Percentiles rank a stretch among this genome's conserved stretches.
phyloP scores from a whole-genome alignment of 2,329 filamentous ascomycete genomes.

The Aureobasidium melanogenum region DNA sequence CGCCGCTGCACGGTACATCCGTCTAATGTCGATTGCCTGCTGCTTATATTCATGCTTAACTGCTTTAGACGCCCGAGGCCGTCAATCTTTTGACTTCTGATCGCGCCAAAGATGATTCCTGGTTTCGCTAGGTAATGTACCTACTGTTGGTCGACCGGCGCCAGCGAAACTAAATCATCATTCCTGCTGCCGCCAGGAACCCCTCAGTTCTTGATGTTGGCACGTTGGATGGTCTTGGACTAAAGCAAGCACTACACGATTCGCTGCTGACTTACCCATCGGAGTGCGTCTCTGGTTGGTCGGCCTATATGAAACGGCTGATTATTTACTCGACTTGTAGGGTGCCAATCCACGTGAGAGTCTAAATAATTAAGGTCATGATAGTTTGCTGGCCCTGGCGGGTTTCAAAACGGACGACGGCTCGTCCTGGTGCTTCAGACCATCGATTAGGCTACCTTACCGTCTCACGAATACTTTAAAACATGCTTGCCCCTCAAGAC shows the following conservation, averaged over 20 bases:
- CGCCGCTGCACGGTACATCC: conserved; percentile 6
- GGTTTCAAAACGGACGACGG: conserved; percentile 10
- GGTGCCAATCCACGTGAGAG: background rate
- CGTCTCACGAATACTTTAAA: background rate
- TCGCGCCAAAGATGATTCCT: background rate
- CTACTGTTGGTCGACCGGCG: conserved; percentile 1
- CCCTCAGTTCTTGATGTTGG: background rate
- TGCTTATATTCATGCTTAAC: conserved; percentile 11
- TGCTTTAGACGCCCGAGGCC: background rate
- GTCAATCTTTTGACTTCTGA: conserved; percentile 3
- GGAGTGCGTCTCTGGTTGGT: background rate
- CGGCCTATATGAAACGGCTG: background rate
- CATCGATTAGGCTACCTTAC: background rate
- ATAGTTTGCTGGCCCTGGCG: conserved; percentile 2
- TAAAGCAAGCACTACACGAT: background rate
- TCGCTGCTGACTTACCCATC: conserved; percentile 5
- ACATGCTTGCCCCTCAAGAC: background rate
- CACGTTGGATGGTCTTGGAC: background rate
- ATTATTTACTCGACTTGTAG: background rate
- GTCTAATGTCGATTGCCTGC: background rate
- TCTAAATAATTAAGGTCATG: conserved; percentile 1
- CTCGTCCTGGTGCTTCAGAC: conserved; percentile 4
- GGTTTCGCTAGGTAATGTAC: background rate
- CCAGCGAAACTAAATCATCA: background rate
- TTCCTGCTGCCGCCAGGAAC: background rate